These are phyloP conservation scores for Gentiana dahurica DNA, from an alignment of 257 asterid species.

Conservation along the genomic window DNA sequence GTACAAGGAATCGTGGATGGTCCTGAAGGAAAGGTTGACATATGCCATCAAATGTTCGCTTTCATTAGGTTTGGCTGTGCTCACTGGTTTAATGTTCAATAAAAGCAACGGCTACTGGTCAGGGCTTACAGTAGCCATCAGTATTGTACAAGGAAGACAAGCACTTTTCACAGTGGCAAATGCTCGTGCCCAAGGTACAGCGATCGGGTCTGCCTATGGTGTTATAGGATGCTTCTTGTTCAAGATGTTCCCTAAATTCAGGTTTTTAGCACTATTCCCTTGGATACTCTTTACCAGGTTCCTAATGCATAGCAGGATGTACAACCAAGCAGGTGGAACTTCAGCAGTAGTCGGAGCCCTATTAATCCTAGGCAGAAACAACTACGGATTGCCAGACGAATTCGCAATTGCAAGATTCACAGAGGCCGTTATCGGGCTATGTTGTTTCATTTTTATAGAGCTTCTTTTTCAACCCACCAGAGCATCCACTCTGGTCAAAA, in stretches of 20 bases:
- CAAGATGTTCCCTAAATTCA: conserved; percentile 16
- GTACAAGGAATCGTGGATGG: too few species aligned
- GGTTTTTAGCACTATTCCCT: conserved; percentile 51
- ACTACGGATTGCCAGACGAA: conserved; percentile 39
- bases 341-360: conserved; percentile 62
- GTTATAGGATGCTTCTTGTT: conserved; percentile 47
- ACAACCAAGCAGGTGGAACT: conserved; percentile 48
- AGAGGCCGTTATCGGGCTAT: conserved; percentile 47
- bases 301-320: conserved; percentile 49
- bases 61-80: conserved; percentile 49
- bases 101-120: conserved; percentile 56
- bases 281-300: conserved; percentile 51
- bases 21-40: conserved; percentile 20
- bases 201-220: conserved; percentile 66
- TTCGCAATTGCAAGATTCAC: conserved; percentile 50
- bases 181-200: conserved; percentile 70
- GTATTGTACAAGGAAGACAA: conserved; percentile 44
- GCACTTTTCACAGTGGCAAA: conserved; percentile 55
- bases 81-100: conserved; percentile 39
- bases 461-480: conserved; percentile 44
- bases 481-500: conserved; percentile 53
- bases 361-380: conserved; percentile 53
- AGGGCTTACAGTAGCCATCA: conserved; percentile 60
- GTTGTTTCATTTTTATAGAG: conserved; percentile 37
- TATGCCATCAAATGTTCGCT: conserved; percentile 49